These are phyloP conservation scores for Phytophthora pinifolia DNA, from an alignment of 352 stramenopile genomes.

Conservation along the genomic window DNA sequence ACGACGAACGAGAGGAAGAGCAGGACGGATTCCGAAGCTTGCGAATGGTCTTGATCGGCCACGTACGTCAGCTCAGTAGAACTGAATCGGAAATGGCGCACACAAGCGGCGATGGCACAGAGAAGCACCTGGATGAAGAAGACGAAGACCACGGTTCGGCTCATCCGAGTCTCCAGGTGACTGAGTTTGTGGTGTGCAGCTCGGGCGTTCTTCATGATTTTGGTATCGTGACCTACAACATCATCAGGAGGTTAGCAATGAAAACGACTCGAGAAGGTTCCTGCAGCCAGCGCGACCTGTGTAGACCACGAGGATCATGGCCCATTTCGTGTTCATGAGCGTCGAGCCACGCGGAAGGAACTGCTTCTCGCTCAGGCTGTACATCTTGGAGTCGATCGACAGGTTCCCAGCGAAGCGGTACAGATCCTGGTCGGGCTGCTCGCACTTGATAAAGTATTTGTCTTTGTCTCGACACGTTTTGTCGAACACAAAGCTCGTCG, in stretches of 20 bases:
- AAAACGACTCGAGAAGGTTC: not conserved
- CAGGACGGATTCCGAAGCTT: slow-evolving; percentile 36
- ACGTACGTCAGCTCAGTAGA: not conserved
- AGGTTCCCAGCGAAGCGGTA: slow-evolving; percentile 81
- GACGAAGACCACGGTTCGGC: slow-evolving; percentile 70
- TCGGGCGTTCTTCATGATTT: slow-evolving; percentile 89
- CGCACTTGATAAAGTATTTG: slow-evolving; percentile 73
- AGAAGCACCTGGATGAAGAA: slow-evolving; percentile 75
- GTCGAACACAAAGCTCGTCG: slow-evolving; percentile 40
- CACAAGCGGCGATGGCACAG: slow-evolving; percentile 51
- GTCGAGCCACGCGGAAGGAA: slow-evolving; percentile 71
- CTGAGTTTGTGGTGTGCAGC: slow-evolving; percentile 83
- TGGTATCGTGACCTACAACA: slow-evolving; percentile 85
- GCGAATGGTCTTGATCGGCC: not conserved
- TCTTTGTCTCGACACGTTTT: slow-evolving; percentile 32
- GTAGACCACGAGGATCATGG: slow-evolving; percentile 72
- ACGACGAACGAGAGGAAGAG: slow-evolving; percentile 91
- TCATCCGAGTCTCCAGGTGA: slow-evolving; percentile 80
- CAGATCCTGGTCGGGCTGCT: slow-evolving; percentile 74
- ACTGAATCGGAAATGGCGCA: slow-evolving; percentile 34
- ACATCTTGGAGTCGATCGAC: slow-evolving; percentile 54
- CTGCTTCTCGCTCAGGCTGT: slow-evolving; percentile 75
- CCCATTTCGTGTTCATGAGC: slow-evolving; percentile 84
- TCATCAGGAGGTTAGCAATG: not conserved
- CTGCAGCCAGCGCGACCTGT: slow-evolving; percentile 33